Evolutionary conservation across 2,329 filamentous ascomycete genomes (phyloP), one percentile per base, ranked within the genome.

Genomic region (Aspergillus costaricaensis): DNA sequence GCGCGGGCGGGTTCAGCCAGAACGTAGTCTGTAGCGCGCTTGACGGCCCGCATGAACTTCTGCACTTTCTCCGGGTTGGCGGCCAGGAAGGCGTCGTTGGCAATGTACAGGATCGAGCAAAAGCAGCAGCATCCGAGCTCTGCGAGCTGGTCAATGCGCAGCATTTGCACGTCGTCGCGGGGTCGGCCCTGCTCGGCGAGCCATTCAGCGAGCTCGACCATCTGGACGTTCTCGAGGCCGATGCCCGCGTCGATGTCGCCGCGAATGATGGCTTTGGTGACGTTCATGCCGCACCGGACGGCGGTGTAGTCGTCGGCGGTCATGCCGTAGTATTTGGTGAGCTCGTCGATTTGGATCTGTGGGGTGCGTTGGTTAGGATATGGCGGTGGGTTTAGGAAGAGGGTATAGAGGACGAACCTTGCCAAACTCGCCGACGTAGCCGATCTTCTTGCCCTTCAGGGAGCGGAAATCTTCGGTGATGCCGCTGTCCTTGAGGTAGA

Each of bases 91-190:
- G 71, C 71, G 69, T 92, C 88, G 76, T 92, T 92, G 68, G 87
- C 89, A 65, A 92, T 92, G 81, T 92, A 92, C 43, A 92, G 81
- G 74, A 92, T 90, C 27, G 86, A 87, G 77, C 90, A 92, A 85
- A 92, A 92, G 82, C 90, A 92, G 84, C 90, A 92, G 80, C 90
- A 92, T 53, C 90, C 90, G 3, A 92, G 81, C 74, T 91, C 88
- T 36, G 90, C 90, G 27, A 92, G 87, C 79, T 92, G 85, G 73
- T 92, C 90, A 70, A 92, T 92, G 69, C 90, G 87, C 17, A 92
- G 85, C 89, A 92, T 92, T 77, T 91, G 87, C 7, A 91, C 90
- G 64, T 92, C 89, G 14, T 80, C 78, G 72, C 83, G 84, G 61
- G 86, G 83, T 1, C 88, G 87, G 66, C 82, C 82, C 72, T 90